Evolutionary conservation across 768 basidiomycete genomes (phyloP).

Genomic region (Galerina marginata): DNA sequence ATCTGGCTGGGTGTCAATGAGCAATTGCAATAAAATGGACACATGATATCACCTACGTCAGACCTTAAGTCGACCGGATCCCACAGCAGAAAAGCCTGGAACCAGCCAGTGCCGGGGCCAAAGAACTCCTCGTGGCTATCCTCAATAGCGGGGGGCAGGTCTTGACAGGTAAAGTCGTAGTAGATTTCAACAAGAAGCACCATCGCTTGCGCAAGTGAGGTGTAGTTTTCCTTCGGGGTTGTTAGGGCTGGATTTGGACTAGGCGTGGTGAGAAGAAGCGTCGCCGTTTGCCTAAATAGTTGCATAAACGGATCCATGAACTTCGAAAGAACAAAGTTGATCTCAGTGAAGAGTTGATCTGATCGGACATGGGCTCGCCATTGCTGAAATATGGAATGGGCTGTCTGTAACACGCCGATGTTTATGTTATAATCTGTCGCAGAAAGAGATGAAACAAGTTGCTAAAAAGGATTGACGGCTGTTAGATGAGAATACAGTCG

Average conservation of each 20-base stretch:
- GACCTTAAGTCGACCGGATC: slow-evolving; percentile 69
- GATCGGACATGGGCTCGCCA: slow-evolving; percentile 93
- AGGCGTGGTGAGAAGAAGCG: slow-evolving; percentile 51
- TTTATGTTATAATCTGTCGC: slow-evolving; percentile 83
- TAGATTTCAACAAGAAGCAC: slow-evolving; percentile 84
- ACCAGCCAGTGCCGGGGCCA: slow-evolving; percentile 66
- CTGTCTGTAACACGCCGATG: slow-evolving; percentile 89
- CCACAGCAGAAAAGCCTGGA: slow-evolving; percentile 84
- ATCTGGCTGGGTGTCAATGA: slow-evolving; percentile 58
- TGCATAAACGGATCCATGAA: slow-evolving; percentile 87
- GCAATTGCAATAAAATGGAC: slow-evolving; percentile 1
- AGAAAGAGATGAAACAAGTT: slow-evolving; percentile 87
- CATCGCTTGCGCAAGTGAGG: slow-evolving; percentile 72
- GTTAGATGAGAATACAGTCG: neutral
- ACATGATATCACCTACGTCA: slow-evolving; percentile 57
- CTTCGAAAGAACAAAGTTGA: slow-evolving; percentile 86
- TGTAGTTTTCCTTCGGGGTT: slow-evolving; percentile 44
- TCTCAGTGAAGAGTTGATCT: slow-evolving; percentile 85
- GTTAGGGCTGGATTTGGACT: slow-evolving; percentile 39
- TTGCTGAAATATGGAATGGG: slow-evolving; percentile 92
- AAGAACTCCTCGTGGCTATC: slow-evolving; percentile 88
- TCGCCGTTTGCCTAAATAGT: slow-evolving; percentile 75
- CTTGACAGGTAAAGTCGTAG: slow-evolving; percentile 94
- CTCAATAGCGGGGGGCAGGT: slow-evolving; percentile 93
- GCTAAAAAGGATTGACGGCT: slow-evolving; percentile 48